Evolutionary conservation across 257 asterid genomes (phyloP), one percentile per base, ranked within the genome.

Genomic region (Jasminum sambac): DNA sequence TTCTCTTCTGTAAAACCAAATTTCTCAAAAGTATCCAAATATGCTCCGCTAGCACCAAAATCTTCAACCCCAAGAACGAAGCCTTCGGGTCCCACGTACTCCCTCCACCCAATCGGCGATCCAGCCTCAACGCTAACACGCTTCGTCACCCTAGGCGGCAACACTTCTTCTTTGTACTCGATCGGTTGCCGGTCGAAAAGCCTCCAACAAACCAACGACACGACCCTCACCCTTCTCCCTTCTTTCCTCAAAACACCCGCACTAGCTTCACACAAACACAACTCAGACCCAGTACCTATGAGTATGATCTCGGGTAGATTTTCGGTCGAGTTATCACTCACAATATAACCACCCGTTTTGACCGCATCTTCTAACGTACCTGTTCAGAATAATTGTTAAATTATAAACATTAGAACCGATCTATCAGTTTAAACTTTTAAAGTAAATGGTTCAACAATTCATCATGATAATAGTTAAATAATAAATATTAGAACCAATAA

Each of bases 151-250:
- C 70, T 46, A 25, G 72, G 17, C 0, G 90, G 90, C 75, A 85
- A 64, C 46, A 85, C 86, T n/a, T 8, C 34, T 69, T 83, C 86
- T 66, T 79, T 85, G 63, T 85, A 83, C 46, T 79, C 83, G 36
- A 12, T 21, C 0, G 75, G 26, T 66, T 85, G 90, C 50, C 66
- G 17, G 64, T 85, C 88, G 42, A 83, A 85, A 19, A 83, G 77
- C 72, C 85, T 77, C 90, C 90, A 85, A 73, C 86, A 85, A 9
- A 83, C 85, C 0, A 85, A 77, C 1, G 90, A 85, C 52, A 85
- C 86, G 0, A 85, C 88, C 72, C 88, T 81, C 66, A 81, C 90
- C 67, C 79, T 67, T 63, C 77, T 81, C 55, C 88, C 90, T 75
- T 79, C 88, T 10, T 71, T 72, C 68, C 88, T 81, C 57, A 85